phyloP scores from a whole-genome alignment of 2,329 filamentous ascomycete species.

The Trichocomaceae sp. region DNA sequence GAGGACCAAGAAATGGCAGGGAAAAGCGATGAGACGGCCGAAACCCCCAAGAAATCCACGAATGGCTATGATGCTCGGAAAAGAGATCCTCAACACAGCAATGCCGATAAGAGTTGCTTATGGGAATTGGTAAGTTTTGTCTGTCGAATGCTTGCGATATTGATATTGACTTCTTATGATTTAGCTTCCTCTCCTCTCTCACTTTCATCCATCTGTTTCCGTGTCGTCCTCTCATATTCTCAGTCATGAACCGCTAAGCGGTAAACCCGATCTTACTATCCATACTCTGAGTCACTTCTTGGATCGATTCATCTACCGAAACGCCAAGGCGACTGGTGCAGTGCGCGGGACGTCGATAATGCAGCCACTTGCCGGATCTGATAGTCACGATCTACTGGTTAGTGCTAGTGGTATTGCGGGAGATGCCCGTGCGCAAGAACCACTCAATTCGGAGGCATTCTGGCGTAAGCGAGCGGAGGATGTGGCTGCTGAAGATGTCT shows the following conservation, averaged over 20 bases:
- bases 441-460: slow-evolving; percentile 82
- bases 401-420: slow-evolving; percentile 36
- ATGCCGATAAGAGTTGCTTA: slow-evolving; percentile 85
- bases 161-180: slow-evolving; percentile 20
- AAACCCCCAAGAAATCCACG: slow-evolving; percentile 27
- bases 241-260: slow-evolving; percentile 61
- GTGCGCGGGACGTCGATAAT: slow-evolving; percentile 84
- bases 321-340: slow-evolving; percentile 62
- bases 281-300: slow-evolving; percentile 93
- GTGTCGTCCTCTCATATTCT: slow-evolving; percentile 72
- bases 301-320: slow-evolving; percentile 97
- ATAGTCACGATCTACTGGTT: slow-evolving; percentile 55
- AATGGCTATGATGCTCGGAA: slow-evolving; percentile 76
- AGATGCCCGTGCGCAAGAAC: slow-evolving; percentile 54
- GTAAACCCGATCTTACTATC: slow-evolving; percentile 83
- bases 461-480: slow-evolving; percentile 87
- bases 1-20: slow-evolving; percentile 35
- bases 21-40: slow-evolving; percentile 16
- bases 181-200: slow-evolving; percentile 60
- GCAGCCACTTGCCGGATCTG: slow-evolving; percentile 73
- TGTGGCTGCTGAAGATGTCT: slow-evolving; percentile 84
- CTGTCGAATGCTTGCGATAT: background rate
- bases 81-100: slow-evolving; percentile 82
- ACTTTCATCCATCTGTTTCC: slow-evolving; percentile 90
- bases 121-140: slow-evolving; percentile 72